A percentile compares a stretch with the other conserved stretches of the same genome.
These are phyloP conservation scores for Shiraia bambusicola DNA, from an alignment of 2,329 filamentous ascomycete genomes.

Conservation along the genomic window DNA sequence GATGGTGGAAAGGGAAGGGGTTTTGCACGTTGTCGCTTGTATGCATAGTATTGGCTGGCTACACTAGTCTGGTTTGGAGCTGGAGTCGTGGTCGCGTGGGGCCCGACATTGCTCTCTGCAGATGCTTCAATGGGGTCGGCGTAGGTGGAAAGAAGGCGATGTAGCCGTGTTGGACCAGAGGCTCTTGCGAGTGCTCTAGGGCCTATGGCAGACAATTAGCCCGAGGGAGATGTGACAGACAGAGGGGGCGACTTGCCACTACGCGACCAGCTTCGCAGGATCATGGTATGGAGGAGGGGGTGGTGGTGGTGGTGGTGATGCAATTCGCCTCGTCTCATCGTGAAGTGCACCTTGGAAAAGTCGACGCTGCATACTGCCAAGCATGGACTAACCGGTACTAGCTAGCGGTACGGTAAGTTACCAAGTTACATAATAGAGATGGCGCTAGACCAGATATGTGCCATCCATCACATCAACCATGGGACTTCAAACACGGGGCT, in stretches of 20 bases:
- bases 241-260: not conserved
- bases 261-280: conserved; percentile 44
- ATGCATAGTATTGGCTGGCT: conserved; percentile 47
- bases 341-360: conserved; percentile 1
- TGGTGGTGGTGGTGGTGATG: too few relatives aligned
- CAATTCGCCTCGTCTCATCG: too few relatives aligned
- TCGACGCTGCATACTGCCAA: conserved; percentile 2
- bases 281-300: conserved; percentile 36
- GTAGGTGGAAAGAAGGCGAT: conserved; percentile 36
- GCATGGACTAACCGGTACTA: too few relatives aligned
- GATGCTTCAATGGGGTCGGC: conserved; percentile 37
- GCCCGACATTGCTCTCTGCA: conserved; percentile 31
- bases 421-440: too few relatives aligned
- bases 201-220: conserved; percentile 28
- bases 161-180: conserved; percentile 15
- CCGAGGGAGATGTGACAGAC: not conserved
- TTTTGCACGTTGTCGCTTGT: conserved; percentile 44
- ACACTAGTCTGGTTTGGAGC: conserved; percentile 23
- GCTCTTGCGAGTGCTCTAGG: conserved; percentile 41
- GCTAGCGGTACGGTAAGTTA: too few relatives aligned
- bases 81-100: conserved; percentile 16
- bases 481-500: too few relatives aligned
- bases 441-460: too few relatives aligned
- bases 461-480: too few relatives aligned
- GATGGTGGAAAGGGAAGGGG: not conserved